These are phyloP conservation scores for Fraxinus velutina DNA, from an alignment of 305 asterid genomes.

Conservation along the genomic window DNA sequence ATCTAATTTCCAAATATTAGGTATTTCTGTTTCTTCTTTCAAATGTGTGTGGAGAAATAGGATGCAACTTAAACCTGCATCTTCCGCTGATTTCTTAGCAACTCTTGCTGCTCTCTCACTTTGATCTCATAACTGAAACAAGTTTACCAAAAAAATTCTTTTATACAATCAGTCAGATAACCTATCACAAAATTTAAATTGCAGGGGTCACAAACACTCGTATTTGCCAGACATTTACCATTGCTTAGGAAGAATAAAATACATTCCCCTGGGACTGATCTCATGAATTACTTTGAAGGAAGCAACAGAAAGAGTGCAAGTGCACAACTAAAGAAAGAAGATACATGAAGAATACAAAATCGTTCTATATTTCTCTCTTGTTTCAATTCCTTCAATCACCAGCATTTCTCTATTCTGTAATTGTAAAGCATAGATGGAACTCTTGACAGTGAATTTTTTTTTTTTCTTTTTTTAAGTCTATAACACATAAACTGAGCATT, in stretches of 20 bases:
- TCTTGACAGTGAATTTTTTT: not conserved
- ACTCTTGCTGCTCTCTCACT: constrained; percentile 84
- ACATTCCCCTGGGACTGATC: not conserved
- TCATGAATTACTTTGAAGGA: not conserved
- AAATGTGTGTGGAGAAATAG: constrained; percentile 2
- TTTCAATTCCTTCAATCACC: not conserved
- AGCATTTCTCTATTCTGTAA: not conserved
- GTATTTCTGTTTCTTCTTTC: constrained; percentile 3
- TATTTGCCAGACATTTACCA: not conserved
- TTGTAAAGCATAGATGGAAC: not conserved
- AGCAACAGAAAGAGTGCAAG: not conserved
- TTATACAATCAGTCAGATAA: not conserved
- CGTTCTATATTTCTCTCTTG: not conserved
- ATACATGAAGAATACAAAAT: not conserved
- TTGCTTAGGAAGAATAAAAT: not conserved
- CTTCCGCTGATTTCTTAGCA: constrained; percentile 74
- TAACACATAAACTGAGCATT: not conserved
- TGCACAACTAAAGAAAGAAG: not conserved
- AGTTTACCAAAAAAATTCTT: not conserved
- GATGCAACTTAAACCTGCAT: constrained; percentile 52
- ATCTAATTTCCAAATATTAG: not conserved
- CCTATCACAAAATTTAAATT: not conserved
- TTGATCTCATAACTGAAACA: constrained; percentile 86
- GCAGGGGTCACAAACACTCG: not conserved
- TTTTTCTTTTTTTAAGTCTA: not conserved